A percentile compares a stretch with the other conserved stretches of the same genome.
phyloP scores from a whole-genome alignment of 1,284 basidiomycete genomes.

The Cerrena zonata region DNA sequence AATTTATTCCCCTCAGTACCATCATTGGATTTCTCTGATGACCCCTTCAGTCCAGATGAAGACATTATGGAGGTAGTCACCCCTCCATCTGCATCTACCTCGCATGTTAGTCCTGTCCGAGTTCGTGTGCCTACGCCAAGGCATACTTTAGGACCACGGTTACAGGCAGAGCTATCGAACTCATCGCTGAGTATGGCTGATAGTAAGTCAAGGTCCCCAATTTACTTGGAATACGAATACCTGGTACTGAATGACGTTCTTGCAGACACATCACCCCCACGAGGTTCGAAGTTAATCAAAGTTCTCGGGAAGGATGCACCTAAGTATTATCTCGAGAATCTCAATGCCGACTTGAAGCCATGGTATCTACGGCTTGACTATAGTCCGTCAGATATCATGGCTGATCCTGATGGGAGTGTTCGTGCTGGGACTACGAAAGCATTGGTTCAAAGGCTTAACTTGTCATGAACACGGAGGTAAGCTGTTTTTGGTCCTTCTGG shows the following conservation, averaged over 20 bases:
- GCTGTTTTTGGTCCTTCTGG: constrained; percentile 14
- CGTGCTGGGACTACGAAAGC: constrained; percentile 84
- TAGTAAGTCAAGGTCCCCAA: constrained; percentile 9
- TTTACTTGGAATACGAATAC: too few species aligned
- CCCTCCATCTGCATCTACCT: not conserved
- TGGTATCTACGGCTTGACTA: constrained; percentile 86
- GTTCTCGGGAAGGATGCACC: constrained; percentile 72
- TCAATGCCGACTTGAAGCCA: constrained; percentile 56
- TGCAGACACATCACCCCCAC: constrained; percentile 23
- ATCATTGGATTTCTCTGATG: not conserved
- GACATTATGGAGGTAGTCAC: not conserved
- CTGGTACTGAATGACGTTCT: too few species aligned
- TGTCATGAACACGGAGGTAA: constrained; percentile 80
- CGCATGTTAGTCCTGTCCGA: not conserved
- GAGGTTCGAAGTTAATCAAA: constrained; percentile 55
- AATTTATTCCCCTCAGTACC: not conserved
- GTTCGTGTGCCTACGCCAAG: not conserved
- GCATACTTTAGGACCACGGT: not conserved
- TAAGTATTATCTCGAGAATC: constrained; percentile 42
- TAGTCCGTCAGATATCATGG: constrained; percentile 72
- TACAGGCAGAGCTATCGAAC: not conserved
- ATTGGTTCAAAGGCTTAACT: constrained; percentile 83
- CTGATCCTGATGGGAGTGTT: constrained; percentile 79
- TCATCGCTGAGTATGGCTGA: not conserved
- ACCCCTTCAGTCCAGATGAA: constrained; percentile 38